Evolutionary conservation across 108 stramenopile genomes (phyloP).

Genomic region (Conticribra weissflogii): DNA sequence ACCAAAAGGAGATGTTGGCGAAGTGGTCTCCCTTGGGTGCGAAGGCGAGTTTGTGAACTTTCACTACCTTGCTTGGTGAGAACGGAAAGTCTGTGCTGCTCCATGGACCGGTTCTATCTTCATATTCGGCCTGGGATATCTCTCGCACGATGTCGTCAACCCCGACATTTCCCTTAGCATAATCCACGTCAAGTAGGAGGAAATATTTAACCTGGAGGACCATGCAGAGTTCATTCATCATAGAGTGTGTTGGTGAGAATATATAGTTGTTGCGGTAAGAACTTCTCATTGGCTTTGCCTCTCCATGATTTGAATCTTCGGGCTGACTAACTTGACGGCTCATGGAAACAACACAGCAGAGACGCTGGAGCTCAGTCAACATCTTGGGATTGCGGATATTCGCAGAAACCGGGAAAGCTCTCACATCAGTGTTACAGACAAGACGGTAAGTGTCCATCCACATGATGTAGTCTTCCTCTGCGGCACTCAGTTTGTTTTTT

Average conservation of each 20-base stretch:
- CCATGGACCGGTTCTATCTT: conserved; percentile 28
- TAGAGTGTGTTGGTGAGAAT: conserved; percentile 39
- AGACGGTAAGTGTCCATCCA: conserved; percentile 40
- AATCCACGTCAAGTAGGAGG: conserved; percentile 1
- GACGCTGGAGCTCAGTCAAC: conserved; percentile 24
- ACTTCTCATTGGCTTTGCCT: neutral
- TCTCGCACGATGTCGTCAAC: conserved; percentile 16
- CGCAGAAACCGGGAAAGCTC: conserved; percentile 7
- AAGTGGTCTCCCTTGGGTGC: conserved; percentile 35
- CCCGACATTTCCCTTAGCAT: neutral
- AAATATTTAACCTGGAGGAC: conserved; percentile 39
- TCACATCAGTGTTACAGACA: conserved; percentile 31
- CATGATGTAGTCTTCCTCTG: conserved; percentile 1
- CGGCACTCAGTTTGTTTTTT: neutral
- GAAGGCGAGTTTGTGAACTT: conserved; percentile 30
- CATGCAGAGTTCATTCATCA: conserved; percentile 35
- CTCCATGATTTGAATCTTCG: neutral
- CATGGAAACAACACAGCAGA: conserved; percentile 30
- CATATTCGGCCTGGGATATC: conserved; percentile 27
- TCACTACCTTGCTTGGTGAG: conserved; percentile 19
- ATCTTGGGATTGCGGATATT: neutral
- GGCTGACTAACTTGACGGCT: neutral
- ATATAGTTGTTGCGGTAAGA: conserved; percentile 12
- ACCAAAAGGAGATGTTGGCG: conserved; percentile 41
- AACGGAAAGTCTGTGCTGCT: neutral